A percentile compares a stretch with the other conserved stretches of the same genome.
These are phyloP conservation scores for Erodium texanum DNA, from an alignment of 441 rosid species.

Conservation along the genomic window DNA sequence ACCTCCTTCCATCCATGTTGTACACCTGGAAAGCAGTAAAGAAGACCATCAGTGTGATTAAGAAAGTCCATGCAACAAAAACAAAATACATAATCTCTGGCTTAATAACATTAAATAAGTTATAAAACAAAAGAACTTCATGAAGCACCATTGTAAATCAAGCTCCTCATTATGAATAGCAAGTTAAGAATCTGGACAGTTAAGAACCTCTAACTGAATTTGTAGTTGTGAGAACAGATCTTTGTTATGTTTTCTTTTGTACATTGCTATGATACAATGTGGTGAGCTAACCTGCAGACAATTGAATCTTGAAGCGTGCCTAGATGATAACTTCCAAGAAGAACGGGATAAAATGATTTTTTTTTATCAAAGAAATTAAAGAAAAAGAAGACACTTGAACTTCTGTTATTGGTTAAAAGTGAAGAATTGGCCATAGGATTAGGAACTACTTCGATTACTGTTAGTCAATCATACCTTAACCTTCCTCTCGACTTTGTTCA, in stretches of 20 bases:
- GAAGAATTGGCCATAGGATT: not conserved
- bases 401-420: not conserved
- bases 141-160: not conserved
- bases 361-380: not conserved
- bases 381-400: not conserved
- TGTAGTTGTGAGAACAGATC: not conserved
- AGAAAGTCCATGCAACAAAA: not conserved
- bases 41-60: constrained; percentile 12
- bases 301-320: not conserved
- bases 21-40: constrained; percentile 37
- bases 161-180: not conserved
- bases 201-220: not conserved
- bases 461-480: constrained; percentile 37
- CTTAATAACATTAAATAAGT: not conserved
- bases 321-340: not conserved
- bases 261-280: not conserved
- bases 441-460: not conserved
- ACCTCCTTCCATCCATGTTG: constrained; percentile 93
- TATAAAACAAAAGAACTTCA: not conserved
- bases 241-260: not conserved
- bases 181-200: not conserved
- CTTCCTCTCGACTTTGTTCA: constrained; percentile 73
- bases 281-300: not conserved
- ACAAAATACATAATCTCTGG: not conserved
- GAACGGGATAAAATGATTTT: not conserved